Base-by-base conservation (phyloP, 768 basidiomycete genomes). In the Coprinopsis cinerea region DNA sequence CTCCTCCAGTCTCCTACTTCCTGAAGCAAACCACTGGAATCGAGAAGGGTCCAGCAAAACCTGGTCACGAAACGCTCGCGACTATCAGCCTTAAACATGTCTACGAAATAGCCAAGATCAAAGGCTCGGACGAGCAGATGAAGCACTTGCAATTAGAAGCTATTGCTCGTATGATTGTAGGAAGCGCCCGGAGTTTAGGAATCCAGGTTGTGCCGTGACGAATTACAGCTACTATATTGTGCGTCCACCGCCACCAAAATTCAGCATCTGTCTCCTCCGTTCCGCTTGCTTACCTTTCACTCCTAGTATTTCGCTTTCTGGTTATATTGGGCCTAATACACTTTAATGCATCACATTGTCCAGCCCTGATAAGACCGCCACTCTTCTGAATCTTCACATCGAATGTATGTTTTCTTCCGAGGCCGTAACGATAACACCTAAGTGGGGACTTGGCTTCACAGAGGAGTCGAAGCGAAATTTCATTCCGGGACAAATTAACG, bases 71-170 rank as follows among this genome's bases (percentile, higher is more conserved):
- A 61, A 72, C 76, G 52, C 74, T 81, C 53, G 91, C 86, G 44
- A 92, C 88, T 40, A 77, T 98, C 65, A 88, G 81, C 62, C 77
- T 98, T 60, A 99, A 99, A 75, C 94, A 97, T 75, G 79, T 98
- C 64, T 97, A 93, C 68, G 96, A 98, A 75, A 96, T 99, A 64
- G 92, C 95, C 30, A 95, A 90, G 77, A 88, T 99, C 67, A 99
- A 99, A 74, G 78, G 82, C 47, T 81, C 77, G 61, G 96, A 99
- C 70, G 86, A 86, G 55, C 86, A 92, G 65, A 72, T 96, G 75
- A 87, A 80, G 71, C 87, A 88, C 62, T 75, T 96, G 55, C 80
- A 82, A 55, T 75, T 95, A 55, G 89, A 96, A 73, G 82, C 83
- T 58, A 85, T 99, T 45, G 86, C 91, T 24, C 85, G 85, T 62